Conservation (phyloP, 2,329 filamentous ascomycete genomes). For the Septoria linicola region DNA sequence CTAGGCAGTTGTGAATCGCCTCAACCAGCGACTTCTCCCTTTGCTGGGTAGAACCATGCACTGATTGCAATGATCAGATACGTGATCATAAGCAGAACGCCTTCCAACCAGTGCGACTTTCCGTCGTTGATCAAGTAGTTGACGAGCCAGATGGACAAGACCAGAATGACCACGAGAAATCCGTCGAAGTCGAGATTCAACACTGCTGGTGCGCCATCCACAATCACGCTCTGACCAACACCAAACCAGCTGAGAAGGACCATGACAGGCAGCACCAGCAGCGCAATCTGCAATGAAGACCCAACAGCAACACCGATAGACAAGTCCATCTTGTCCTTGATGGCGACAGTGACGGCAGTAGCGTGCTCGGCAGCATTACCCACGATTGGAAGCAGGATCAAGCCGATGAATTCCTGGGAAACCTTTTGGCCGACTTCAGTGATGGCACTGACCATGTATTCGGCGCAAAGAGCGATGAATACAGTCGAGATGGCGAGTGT, state of each 20-base stretch:
- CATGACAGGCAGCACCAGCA: slow-evolving; percentile 60
- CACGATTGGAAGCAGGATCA: slow-evolving; percentile 65
- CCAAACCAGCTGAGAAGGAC: slow-evolving; percentile 63
- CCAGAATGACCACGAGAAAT: slow-evolving; percentile 74
- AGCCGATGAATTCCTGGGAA: slow-evolving; percentile 61
- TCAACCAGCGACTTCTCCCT: slow-evolving; percentile 24
- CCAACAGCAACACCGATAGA: slow-evolving; percentile 66
- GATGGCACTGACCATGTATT: slow-evolving; percentile 63
- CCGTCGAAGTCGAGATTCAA: slow-evolving; percentile 82
- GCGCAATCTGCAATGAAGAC: slow-evolving; percentile 64
- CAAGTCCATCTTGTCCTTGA: slow-evolving; percentile 69
- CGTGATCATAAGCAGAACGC: slow-evolving; percentile 50
- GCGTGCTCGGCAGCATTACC: slow-evolving; percentile 67
- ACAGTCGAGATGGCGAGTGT: slow-evolving; percentile 72
- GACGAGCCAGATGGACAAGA: slow-evolving; percentile 56
- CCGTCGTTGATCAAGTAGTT: slow-evolving; percentile 61
- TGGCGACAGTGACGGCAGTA: slow-evolving; percentile 59
- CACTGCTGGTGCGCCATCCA: slow-evolving; percentile 38
- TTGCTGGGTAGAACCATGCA: slow-evolving; percentile 51
- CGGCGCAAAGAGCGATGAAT: slow-evolving; percentile 74
- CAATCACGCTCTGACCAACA: slow-evolving; percentile 34
- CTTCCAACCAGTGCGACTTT: slow-evolving; percentile 56
- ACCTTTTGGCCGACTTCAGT: slow-evolving; percentile 53
- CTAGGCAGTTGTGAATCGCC: background rate
- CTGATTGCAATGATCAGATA: slow-evolving; percentile 63